Conservation (phyloP, 2,329 filamentous ascomycete genomes). For the Ceratocystis cacaofunesta region DNA sequence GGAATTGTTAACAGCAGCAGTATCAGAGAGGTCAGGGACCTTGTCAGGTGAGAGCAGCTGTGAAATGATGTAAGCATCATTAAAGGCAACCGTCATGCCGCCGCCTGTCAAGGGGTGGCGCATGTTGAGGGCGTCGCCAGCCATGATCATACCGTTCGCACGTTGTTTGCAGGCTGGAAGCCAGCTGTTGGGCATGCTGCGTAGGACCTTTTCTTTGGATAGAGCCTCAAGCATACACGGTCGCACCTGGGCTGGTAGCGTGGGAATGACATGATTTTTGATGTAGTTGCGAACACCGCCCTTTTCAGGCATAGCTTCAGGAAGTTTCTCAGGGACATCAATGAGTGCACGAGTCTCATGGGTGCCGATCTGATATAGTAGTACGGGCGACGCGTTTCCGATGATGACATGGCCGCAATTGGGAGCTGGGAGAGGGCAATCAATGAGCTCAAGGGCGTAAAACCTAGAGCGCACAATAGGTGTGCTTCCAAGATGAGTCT, state of each 20-base stretch:
- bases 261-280: constrained; percentile 61
- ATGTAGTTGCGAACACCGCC: constrained; percentile 82
- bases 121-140: constrained; percentile 98
- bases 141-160: constrained; percentile 52
- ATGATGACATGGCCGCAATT: constrained; percentile 81
- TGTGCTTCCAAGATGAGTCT: constrained; percentile 51
- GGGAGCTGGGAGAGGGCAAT: constrained; percentile 61
- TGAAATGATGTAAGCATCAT: constrained; percentile 69
- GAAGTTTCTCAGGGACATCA: constrained; percentile 66
- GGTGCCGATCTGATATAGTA: constrained; percentile 93
- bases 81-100: constrained; percentile 95
- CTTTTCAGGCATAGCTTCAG: constrained; percentile 54
- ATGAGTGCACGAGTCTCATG: constrained; percentile 84
- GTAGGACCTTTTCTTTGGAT: constrained; percentile 59
- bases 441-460: constrained; percentile 83
- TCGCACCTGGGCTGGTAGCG: constrained; percentile 55
- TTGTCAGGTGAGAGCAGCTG: constrained; percentile 54
- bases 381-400: constrained; percentile 57
- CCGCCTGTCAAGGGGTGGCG: constrained; percentile 94
- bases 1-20: constrained; percentile 47
- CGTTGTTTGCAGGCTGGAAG: constrained; percentile 56
- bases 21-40: constrained; percentile 56
- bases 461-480: constrained; percentile 74
- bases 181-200: constrained; percentile 90
- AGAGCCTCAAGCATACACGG: constrained; percentile 64